A percentile compares a stretch with the other conserved stretches of the same genome.
Conservation (phyloP, 805 yeast genomes). For the Crinitomyces ghanaensis region DNA sequence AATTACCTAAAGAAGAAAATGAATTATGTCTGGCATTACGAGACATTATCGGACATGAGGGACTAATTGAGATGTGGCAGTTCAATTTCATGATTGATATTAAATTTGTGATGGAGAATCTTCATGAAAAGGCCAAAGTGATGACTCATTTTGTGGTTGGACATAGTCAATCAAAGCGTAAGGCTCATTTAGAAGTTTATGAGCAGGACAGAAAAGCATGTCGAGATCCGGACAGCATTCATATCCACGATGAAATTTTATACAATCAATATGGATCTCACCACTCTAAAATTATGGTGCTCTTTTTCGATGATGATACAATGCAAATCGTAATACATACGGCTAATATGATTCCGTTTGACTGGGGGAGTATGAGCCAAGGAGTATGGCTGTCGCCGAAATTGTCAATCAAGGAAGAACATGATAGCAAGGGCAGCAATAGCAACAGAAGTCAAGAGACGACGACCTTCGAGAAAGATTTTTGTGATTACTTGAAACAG, state of each 20-base stretch:
- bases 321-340: conserved; percentile 24
- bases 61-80: conserved; percentile 21
- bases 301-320: conserved; percentile 10
- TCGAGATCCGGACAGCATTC: conserved; percentile 12
- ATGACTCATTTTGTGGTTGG: conserved; percentile 19
- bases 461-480: conserved; percentile 18
- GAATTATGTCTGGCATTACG: conserved; percentile 12
- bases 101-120: conserved; percentile 17
- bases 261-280: conserved; percentile 21
- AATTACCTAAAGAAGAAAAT: conserved; percentile 13
- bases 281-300: conserved; percentile 26
- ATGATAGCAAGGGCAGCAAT: background rate
- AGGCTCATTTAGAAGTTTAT: conserved; percentile 4
- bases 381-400: conserved; percentile 23
- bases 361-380: conserved; percentile 25
- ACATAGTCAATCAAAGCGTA: conserved; percentile 4
- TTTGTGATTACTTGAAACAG: conserved; percentile 17
- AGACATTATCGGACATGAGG: conserved; percentile 17
- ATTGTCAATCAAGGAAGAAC: conserved; percentile 3
- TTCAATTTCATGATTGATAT: conserved; percentile 23
- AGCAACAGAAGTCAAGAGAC: conserved; percentile 2
- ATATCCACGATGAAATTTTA: conserved; percentile 14
- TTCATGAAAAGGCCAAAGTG: conserved; percentile 12
- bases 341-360: conserved; percentile 23
- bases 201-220: conserved; percentile 2